These are phyloP conservation scores for Eucalyptus cladocalyx DNA, from an alignment of 345 rosid species.

Conservation along the genomic window DNA sequence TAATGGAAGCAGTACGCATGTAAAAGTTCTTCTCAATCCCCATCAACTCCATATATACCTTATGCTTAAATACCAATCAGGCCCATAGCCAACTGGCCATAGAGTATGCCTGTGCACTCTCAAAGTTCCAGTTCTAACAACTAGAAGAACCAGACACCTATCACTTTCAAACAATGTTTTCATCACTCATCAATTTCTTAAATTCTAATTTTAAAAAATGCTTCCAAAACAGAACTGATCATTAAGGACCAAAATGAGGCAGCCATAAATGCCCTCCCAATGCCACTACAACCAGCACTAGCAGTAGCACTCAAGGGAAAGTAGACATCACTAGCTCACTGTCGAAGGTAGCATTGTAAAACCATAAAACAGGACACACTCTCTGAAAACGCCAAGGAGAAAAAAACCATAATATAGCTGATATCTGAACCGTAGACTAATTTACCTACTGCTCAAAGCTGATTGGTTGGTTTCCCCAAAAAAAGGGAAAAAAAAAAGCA, in stretches of 20 bases:
- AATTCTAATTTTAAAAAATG: neutral
- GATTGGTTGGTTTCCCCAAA: neutral
- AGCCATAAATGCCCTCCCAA: neutral
- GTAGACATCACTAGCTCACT: neutral
- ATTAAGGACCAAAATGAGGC: neutral
- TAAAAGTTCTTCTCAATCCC: neutral
- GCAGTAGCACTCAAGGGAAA: neutral
- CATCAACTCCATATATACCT: neutral
- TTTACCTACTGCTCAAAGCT: neutral
- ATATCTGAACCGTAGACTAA: neutral
- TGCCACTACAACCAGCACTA: neutral
- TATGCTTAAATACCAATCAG: neutral
- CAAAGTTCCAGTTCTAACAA: neutral
- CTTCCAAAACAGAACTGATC: neutral
- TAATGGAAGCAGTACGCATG: neutral
- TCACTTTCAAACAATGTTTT: neutral
- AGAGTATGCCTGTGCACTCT: neutral
- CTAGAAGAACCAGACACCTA: neutral
- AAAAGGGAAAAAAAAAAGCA: no score
- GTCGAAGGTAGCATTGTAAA: neutral
- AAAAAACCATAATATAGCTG: neutral
- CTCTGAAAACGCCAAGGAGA: neutral
- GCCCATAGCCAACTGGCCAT: neutral
- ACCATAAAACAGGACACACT: neutral
- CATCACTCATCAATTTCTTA: neutral